Evolutionary conservation across 441 rosid species (phyloP), one percentile per base, ranked within the genome.

Genomic region (Francoa sonchifolia): DNA sequence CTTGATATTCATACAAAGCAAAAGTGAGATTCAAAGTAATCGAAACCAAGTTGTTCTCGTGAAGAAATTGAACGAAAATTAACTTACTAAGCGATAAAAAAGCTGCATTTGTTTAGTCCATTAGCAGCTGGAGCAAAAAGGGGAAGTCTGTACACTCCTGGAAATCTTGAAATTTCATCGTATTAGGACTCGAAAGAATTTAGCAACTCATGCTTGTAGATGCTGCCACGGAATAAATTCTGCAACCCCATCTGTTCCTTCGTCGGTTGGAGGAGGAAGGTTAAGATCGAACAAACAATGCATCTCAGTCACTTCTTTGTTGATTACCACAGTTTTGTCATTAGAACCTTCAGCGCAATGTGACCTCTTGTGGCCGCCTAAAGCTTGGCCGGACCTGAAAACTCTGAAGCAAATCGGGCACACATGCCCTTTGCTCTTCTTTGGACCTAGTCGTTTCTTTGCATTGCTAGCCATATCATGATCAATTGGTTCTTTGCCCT

Each of bases 331-430:
- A 6, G 82, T 65, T 56, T 57, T 71, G 62, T 73, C 74, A 35
- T 72, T 74, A 6, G 67, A 72, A 44, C 66, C 59, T 23, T 62
- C 95, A 54, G 67, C 34, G 54, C 69, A 74, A 63, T 84, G 97
- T 59, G 95, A 74, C 70, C 95, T 68, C 73, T 84, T 88, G 61
- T 88, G 97, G 27, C 97, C 90, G 18, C 90, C 95, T 56, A 88
- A 61, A 32, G 97, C 97, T 67, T 81, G 95, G 21, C 83, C 97
- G 25, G 97, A 84, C 52, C 60, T 67, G 65, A 77, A 88, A 33
- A 76, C 74, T 69, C 61, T 75, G 56, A 59, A 77, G 73, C 95
- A 88, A 59, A 84, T 65, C 2, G 95, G 94, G 21, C 95, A 88
- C 62, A 71, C 76, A n/a, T 79, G 97, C 2, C 53, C 59, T 55